These are phyloP conservation scores for Fimicolochytrium jonesii DNA, from an alignment of 192 early-diverging fungal species.

Conservation along the genomic window DNA sequence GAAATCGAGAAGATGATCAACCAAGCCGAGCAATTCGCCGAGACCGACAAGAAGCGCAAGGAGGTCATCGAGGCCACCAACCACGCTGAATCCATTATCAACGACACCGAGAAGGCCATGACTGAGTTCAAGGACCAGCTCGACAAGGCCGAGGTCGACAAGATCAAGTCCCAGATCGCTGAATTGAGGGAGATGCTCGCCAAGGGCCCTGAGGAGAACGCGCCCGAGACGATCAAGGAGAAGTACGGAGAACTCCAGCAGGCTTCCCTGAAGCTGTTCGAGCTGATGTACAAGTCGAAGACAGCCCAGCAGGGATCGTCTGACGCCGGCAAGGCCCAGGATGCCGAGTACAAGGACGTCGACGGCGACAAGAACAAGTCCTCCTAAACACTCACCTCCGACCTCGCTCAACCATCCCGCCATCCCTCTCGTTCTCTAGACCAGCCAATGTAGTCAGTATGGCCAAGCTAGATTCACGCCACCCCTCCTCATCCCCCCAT, in stretches of 20 bases:
- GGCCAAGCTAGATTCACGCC: too few relatives aligned
- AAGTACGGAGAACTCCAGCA: conserved; percentile 83
- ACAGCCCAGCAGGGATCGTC: conserved; percentile 17
- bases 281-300: conserved; percentile 92
- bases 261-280: conserved; percentile 90
- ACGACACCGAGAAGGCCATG: conserved; percentile 90
- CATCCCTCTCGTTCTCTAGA: too few relatives aligned
- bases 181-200: conserved; percentile 75
- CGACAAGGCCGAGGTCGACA: conserved; percentile 72
- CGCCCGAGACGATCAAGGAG: conserved; percentile 84
- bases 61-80: conserved; percentile 91
- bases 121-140: conserved; percentile 95
- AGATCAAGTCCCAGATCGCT: conserved; percentile 73
- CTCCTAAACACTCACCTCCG: conserved; percentile 9
- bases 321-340: conserved; percentile 41
- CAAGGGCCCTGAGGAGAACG: conserved; percentile 65
- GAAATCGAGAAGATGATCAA: conserved; percentile 89
- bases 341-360: conserved; percentile 75
- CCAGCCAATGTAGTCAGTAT: too few relatives aligned
- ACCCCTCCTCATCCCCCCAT: too few relatives aligned
- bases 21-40: conserved; percentile 88
- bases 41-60: conserved; percentile 85
- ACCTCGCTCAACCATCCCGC: too few relatives aligned
- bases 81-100: conserved; percentile 84
- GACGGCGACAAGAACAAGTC: conserved; percentile 44